Percentiles rank a stretch among this genome's conserved stretches.
Evolutionary conservation across 306 rosid genomes (phyloP).

Genomic region (Vigna angularis): DNA sequence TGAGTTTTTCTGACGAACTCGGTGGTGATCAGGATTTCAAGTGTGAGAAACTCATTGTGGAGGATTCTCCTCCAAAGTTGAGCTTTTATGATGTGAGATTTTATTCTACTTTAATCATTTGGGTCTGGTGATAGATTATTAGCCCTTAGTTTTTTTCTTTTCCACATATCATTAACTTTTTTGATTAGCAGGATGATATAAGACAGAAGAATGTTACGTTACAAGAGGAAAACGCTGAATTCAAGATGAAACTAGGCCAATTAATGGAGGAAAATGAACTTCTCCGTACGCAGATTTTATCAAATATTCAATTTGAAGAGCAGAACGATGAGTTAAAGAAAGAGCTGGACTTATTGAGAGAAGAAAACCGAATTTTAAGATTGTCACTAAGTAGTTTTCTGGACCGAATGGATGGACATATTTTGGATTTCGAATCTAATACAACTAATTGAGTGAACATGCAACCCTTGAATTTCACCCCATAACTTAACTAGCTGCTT

Average conservation of each 20-base stretch:
- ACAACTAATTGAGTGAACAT: slow-evolving; percentile 42
- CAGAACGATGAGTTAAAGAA: slow-evolving; percentile 49
- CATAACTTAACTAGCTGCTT: background rate
- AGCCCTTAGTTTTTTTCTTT: background rate
- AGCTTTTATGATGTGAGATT: slow-evolving; percentile 51
- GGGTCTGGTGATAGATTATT: slow-evolving; percentile 40
- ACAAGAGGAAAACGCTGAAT: slow-evolving; percentile 49
- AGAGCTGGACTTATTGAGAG: slow-evolving; percentile 49
- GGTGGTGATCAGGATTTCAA: slow-evolving; percentile 23
- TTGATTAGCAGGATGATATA: slow-evolving; percentile 51
- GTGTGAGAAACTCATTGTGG: slow-evolving; percentile 26
- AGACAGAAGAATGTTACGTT: slow-evolving; percentile 41
- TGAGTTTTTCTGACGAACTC: background rate
- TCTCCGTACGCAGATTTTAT: slow-evolving; percentile 40
- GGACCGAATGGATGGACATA: slow-evolving; percentile 40
- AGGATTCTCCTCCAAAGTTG: slow-evolving; percentile 28
- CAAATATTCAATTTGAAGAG: slow-evolving; percentile 42
- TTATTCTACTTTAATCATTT: slow-evolving; percentile 20
- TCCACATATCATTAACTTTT: background rate
- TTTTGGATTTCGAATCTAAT: slow-evolving; percentile 44
- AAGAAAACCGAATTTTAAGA: slow-evolving; percentile 42
- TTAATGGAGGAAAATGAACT: slow-evolving; percentile 50
- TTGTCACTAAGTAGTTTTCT: slow-evolving; percentile 28
- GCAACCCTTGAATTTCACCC: slow-evolving; percentile 31
- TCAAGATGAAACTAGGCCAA: slow-evolving; percentile 46